Conservation (phyloP, 176 grass and related monocot genomes). For the Guadua angustifolia region DNA sequence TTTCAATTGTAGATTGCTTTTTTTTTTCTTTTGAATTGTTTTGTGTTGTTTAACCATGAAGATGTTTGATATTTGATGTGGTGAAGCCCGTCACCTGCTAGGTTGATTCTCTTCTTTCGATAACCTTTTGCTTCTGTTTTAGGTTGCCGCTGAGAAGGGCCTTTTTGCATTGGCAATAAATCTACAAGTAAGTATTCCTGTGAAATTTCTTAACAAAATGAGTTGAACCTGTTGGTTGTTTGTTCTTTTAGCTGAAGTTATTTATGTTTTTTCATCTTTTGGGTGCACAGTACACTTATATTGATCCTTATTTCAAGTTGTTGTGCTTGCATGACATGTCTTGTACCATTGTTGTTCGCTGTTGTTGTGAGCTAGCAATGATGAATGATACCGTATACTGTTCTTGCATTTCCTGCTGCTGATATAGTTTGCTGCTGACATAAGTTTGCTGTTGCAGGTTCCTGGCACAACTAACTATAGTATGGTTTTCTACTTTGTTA, state of each 20-base stretch:
- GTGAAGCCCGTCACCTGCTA: slow-evolving; percentile 31
- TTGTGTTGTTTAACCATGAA: slow-evolving; percentile 35
- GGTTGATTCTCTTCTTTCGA: slow-evolving; percentile 18
- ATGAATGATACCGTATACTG: neutral
- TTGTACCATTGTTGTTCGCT: slow-evolving; percentile 5
- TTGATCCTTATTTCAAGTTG: neutral
- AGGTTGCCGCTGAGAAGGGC: slow-evolving; percentile 95
- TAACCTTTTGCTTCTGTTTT: slow-evolving; percentile 50
- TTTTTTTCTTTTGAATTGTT: neutral
- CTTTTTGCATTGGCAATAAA: slow-evolving; percentile 91
- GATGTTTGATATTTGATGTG: slow-evolving; percentile 13
- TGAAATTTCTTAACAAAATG: slow-evolving; percentile 12
- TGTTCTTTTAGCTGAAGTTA: neutral
- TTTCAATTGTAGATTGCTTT: slow-evolving; percentile 19
- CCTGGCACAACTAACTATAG: slow-evolving; percentile 95
- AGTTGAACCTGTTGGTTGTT: neutral
- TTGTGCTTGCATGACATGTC: neutral
- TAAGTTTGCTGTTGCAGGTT: slow-evolving; percentile 71
- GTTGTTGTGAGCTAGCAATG: slow-evolving; percentile 17
- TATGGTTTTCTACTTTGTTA: slow-evolving; percentile 97
- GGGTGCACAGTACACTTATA: neutral
- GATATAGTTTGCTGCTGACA: slow-evolving; percentile 8
- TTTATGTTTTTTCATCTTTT: neutral
- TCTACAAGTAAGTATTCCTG: slow-evolving; percentile 81
- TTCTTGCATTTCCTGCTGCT: slow-evolving; percentile 2